Conservation (phyloP, 352 stramenopile genomes). For the Globisporangium nunn region DNA sequence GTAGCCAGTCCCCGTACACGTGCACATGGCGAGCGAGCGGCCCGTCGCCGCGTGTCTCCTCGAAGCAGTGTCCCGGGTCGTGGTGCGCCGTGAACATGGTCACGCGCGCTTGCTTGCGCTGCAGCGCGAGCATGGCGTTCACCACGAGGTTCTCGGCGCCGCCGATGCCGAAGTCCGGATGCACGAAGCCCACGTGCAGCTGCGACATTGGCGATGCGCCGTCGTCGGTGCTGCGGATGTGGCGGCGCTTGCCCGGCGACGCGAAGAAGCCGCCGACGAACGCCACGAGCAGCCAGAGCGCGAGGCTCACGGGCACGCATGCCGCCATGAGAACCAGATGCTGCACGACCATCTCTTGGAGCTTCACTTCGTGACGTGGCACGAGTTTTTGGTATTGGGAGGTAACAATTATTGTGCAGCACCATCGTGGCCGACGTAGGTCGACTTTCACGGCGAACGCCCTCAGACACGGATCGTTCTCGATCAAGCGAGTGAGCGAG, state of each 20-base stretch:
- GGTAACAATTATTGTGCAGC: no score
- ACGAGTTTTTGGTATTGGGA: background rate
- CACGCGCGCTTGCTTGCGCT: constrained; percentile 77
- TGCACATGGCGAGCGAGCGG: constrained; percentile 70
- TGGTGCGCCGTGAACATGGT: constrained; percentile 96
- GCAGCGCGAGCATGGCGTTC: constrained; percentile 84
- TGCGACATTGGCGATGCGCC: background rate
- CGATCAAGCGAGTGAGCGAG: constrained; percentile 46
- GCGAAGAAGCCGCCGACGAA: constrained; percentile 11
- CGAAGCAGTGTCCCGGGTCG: constrained; percentile 92
- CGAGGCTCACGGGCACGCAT: constrained; percentile 10
- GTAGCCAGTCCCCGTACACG: constrained; percentile 93
- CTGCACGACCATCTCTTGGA: constrained; percentile 5
- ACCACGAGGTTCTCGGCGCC: constrained; percentile 94
- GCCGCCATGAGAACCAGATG: constrained; percentile 9
- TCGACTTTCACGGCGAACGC: constrained; percentile 59
- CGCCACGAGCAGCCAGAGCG: constrained; percentile 6
- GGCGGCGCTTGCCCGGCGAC: constrained; percentile 1
- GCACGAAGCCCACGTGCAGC: constrained; percentile 91
- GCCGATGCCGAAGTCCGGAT: constrained; percentile 98
- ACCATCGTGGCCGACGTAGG: constrained; percentile 19
- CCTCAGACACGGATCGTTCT: constrained; percentile 59
- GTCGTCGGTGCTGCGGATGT: background rate
- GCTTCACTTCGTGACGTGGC: background rate
- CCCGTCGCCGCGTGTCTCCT: constrained; percentile 84